Base-by-base conservation (phyloP, 129 eudicot genomes). In the Dittrichia graveolens region DNA sequence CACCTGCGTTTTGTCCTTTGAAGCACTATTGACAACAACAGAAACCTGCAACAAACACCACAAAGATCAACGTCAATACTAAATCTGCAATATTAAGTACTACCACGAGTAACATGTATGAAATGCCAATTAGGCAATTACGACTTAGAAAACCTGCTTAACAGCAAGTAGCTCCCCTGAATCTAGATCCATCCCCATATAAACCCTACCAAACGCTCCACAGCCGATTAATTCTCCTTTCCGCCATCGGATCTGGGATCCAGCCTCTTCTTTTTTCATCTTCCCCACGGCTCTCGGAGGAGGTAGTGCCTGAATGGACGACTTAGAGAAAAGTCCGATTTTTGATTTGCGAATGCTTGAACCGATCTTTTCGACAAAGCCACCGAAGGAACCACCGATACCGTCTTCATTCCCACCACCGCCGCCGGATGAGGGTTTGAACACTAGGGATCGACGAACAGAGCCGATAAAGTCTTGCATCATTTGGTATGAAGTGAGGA, bases 121-220 rank as follows among this genome's bases (percentile, higher is more conserved):
- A 31, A 37, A 65, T 14, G 11, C n/a, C 15, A 59, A 55, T 44
- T 49, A 13, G 6, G 19, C 46, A 60, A 65, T 15, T 34, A 47
- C 60, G 39, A 31, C 18, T n/a, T 61, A 40, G 2, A 44, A 16
- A 31, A 67, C 99, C 99, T 94, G 97, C 67, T 94, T 94, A 4
- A 94, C 94, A 57, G 99, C 99, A 68, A 90, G 84, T 9, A 94
- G 80, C 79, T 94, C 99, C 31, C 99, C 99, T 6, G 99, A 94
- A 82, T 94, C 99, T 5, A 94, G 84, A 73, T 94, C 90, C 99
- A 94, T 90, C 53, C 99, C 99, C 99, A 94, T 94, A 73, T 94
- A 86, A 83, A 94, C 99, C 85, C 95, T 76, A 5, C 99, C 99
- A 75, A 94, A 90, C 5, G 97, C 99, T 24, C 99, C 99, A 16